phyloP scores from a whole-genome alignment of 345 rosid species.

The Alliaria petiolata region DNA sequence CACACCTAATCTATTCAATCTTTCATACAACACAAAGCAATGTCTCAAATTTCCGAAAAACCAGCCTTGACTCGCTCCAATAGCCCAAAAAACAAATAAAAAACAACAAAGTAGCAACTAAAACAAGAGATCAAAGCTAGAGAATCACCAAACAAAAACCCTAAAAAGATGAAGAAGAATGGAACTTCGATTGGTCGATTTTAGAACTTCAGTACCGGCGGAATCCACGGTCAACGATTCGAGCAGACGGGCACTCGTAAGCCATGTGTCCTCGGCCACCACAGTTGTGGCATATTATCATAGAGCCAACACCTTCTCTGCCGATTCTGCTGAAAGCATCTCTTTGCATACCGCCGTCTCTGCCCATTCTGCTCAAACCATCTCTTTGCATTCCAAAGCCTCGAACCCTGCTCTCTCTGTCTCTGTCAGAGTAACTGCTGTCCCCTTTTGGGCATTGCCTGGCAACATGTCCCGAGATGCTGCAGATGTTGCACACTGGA shows the following conservation, averaged over 20 bases:
- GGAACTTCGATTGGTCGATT: not conserved
- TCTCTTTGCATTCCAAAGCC: slow-evolving; percentile 62
- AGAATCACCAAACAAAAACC: slow-evolving; percentile 1
- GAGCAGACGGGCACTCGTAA: slow-evolving; percentile 80
- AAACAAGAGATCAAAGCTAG: slow-evolving; percentile 1
- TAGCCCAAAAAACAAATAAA: not conserved
- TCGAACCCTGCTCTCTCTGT: slow-evolving; percentile 36
- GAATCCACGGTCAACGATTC: slow-evolving; percentile 75
- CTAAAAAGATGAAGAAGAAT: not conserved
- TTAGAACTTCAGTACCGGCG: slow-evolving; percentile 51
- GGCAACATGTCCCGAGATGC: slow-evolving; percentile 78
- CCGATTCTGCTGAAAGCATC: slow-evolving; percentile 69
- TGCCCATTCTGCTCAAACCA: slow-evolving; percentile 69
- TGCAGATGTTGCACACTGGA: slow-evolving; percentile 78
- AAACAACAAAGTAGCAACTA: not conserved
- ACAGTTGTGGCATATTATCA: slow-evolving; percentile 86
- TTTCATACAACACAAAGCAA: slow-evolving; percentile 15
- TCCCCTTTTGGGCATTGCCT: slow-evolving; percentile 74
- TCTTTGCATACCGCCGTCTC: slow-evolving; percentile 49
- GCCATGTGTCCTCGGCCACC: slow-evolving; percentile 96
- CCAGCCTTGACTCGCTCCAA: not conserved
- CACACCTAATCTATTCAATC: not conserved
- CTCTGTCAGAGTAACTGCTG: slow-evolving; percentile 39
- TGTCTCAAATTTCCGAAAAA: slow-evolving; percentile 10
- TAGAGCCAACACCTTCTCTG: slow-evolving; percentile 67